Conservation (phyloP, 192 early-diverging fungal species). For the Powellomyces hirtus region DNA sequence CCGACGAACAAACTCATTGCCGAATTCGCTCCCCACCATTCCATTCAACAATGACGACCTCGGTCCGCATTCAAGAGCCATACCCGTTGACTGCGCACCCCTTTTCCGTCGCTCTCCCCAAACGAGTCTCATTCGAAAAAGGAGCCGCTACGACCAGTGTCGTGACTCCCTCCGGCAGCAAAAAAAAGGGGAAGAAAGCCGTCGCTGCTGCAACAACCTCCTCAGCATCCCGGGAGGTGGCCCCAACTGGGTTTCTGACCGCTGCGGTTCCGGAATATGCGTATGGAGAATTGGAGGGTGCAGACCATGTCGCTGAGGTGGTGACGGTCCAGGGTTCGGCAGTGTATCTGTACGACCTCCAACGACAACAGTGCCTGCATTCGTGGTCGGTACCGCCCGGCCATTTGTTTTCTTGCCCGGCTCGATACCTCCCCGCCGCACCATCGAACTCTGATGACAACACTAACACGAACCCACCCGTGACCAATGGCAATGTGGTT, state of each 20-base stretch:
- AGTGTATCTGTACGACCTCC: slow-evolving; percentile 26
- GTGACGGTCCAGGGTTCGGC: slow-evolving; percentile 20
- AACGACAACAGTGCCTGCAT: slow-evolving; percentile 20
- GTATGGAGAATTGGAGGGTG: not conserved
- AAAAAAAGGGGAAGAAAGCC: too few species aligned
- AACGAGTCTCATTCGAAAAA: not conserved
- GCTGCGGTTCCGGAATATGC: slow-evolving; percentile 2
- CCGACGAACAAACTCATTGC: too few species aligned
- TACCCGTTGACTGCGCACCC: slow-evolving; percentile 12
- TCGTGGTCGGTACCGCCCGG: slow-evolving; percentile 25
- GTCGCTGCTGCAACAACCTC: not conserved
- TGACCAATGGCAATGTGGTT: not conserved
- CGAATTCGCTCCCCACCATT: too few species aligned
- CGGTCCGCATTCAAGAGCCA: slow-evolving; percentile 9
- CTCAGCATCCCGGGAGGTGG: not conserved
- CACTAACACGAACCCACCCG: too few species aligned
- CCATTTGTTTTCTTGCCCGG: slow-evolving; percentile 13
- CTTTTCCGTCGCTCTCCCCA: slow-evolving; percentile 4
- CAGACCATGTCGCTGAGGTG: slow-evolving; percentile 3
- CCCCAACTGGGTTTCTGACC: slow-evolving; percentile 6
- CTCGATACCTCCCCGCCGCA: slow-evolving; percentile 16
- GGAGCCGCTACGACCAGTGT: not conserved
- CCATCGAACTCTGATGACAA: not conserved
- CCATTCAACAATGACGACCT: not conserved
- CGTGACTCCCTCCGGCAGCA: not conserved